Evolutionary conservation across 768 basidiomycete genomes (phyloP).

Genomic region (Clavulina sp.): DNA sequence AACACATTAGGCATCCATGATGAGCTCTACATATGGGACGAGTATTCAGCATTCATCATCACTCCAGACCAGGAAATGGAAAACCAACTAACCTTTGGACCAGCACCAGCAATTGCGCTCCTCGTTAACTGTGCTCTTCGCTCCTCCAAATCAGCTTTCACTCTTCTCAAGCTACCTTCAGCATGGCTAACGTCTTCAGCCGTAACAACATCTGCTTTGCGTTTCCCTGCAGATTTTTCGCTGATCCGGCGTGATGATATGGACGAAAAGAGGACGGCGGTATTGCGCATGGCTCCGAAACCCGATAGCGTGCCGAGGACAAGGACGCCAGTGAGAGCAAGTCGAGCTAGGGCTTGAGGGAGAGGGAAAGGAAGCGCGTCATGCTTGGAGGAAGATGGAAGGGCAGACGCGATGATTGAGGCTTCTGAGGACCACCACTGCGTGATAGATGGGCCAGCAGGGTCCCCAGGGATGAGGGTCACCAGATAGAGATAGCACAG

Average conservation of each 20-base stretch:
- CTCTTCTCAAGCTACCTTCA: neutral
- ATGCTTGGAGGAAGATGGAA: neutral
- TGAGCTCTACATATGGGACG: neutral
- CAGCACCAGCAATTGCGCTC: conserved; percentile 25
- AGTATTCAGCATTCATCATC: neutral
- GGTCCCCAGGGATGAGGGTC: neutral
- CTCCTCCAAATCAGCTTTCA: neutral
- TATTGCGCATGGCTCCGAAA: conserved; percentile 27
- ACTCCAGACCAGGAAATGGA: neutral
- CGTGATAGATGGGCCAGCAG: neutral
- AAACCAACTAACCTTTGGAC: neutral
- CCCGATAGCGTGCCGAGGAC: conserved; percentile 70
- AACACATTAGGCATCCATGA: neutral
- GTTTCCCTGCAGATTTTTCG: neutral
- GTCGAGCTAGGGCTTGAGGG: conserved; percentile 8
- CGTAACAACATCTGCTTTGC: neutral
- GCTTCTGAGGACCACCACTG: neutral
- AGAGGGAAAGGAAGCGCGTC: neutral
- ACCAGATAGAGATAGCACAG: neutral
- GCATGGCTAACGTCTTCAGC: neutral
- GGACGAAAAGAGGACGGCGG: neutral
- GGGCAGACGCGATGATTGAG: neutral
- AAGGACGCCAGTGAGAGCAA: conserved; percentile 59
- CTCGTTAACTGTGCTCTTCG: conserved; percentile 41
- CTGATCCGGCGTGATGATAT: neutral